Base-by-base conservation (phyloP, 345 rosid species). In the Balakata baccata region DNA sequence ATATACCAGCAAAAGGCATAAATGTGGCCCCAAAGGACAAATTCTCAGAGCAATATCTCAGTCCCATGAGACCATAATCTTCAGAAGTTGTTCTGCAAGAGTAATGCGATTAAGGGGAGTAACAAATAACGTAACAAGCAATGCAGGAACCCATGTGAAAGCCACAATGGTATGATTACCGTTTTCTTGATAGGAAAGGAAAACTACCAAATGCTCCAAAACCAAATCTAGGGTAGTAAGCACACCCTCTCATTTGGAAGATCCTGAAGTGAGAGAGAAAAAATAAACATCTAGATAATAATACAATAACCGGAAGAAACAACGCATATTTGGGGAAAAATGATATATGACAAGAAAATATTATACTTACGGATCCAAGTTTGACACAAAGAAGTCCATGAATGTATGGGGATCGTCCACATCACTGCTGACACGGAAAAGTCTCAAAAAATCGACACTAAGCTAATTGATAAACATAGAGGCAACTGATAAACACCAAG, bases 371-470 rank as follows among this genome's bases (percentile, higher is more conserved):
- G 86, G 96, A 75, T 92, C 90, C 54, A 89, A 79, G 78, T 77
- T 92, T 11, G 97, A 92, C 47, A 88, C 97, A 49, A 85, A 88
- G 67, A 94, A 81, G 84, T 94, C 98, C 86, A 90, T 66, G 80
- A 94, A 94, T n/a, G 96, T 92, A 83, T 92, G 88, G 69, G 97
- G 98, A 84, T 94, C 90, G 72, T 92, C 89, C 53, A 90, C 78
- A 76, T 92, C 92, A 65, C 98, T 94, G 91, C 78, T 77, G 66
- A 80, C 59, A 53, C 0, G 41, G 18, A 58, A 49, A 60, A 49
- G 3, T 18, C 71, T 49, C 25, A 39, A 57, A 38, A 63, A 69
- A 10, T 41, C 8, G 20, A 29, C 34, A 29, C 34, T 29, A 29
- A 29, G 34, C 2, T 29, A 29, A 34, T 41, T 3, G 39, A 78